A percentile compares a stretch with the other conserved stretches of the same genome.
Evolutionary conservation across 1,284 basidiomycete species (phyloP).

Genomic region (Lentinula novae-zelandiae): DNA sequence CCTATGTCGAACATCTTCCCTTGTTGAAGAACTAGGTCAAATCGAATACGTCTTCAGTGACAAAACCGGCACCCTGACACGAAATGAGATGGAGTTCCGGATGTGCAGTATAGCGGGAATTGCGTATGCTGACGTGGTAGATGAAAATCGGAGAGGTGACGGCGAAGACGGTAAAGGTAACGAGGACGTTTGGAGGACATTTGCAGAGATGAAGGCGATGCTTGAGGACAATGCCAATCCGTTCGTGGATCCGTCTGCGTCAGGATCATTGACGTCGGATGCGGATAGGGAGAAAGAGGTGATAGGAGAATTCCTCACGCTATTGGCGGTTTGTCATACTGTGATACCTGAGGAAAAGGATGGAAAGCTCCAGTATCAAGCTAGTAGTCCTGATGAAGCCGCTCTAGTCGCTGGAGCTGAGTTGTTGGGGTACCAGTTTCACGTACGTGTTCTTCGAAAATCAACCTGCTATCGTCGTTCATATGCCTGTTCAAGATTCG

Average conservation of each 20-base stretch:
- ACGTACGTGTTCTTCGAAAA: conserved; percentile 48
- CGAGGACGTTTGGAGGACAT: conserved; percentile 69
- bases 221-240: conserved; percentile 50
- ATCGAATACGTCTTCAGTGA: conserved; percentile 99
- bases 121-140: conserved; percentile 86
- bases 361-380: conserved; percentile 88
- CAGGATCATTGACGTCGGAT: conserved; percentile 28
- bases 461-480: not conserved
- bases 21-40: conserved; percentile 98
- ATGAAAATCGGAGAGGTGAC: conserved; percentile 74
- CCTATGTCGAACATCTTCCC: conserved; percentile 91
- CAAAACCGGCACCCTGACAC: conserved; percentile 96
- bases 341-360: conserved; percentile 95
- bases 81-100: conserved; percentile 98
- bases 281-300: conserved; percentile 50
- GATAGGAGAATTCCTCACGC: conserved; percentile 82
- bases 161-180: conserved; percentile 48
- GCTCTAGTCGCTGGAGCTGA: conserved; percentile 96
- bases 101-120: conserved; percentile 88
- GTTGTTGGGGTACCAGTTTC: conserved; percentile 89
- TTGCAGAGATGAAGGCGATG: conserved; percentile 63
- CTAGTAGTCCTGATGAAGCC: conserved; percentile 97
- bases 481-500: conserved; percentile 59
- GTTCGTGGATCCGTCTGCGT: conserved; percentile 44
- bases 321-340: conserved; percentile 96